Percentiles rank a stretch among this genome's conserved stretches.
These are phyloP conservation scores for Phytophthora europaea DNA, from an alignment of 352 stramenopile genomes.

Conservation along the genomic window DNA sequence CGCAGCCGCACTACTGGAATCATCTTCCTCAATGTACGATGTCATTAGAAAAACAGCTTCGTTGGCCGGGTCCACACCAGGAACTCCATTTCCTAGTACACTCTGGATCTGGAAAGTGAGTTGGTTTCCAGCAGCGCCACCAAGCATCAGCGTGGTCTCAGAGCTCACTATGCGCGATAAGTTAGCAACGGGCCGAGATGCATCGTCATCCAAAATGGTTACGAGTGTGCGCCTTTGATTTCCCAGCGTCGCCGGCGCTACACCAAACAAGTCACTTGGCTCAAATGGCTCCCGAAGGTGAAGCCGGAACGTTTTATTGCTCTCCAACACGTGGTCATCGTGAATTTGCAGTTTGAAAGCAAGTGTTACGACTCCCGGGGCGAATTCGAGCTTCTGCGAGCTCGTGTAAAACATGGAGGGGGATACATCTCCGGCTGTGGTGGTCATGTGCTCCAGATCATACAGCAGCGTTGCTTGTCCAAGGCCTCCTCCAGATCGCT, in stretches of 20 bases:
- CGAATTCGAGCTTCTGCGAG: constrained; percentile 83
- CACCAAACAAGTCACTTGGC: constrained; percentile 25
- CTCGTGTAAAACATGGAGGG: constrained; percentile 91
- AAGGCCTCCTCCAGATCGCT: constrained; percentile 88
- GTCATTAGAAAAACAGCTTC: constrained; percentile 32
- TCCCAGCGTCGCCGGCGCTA: constrained; percentile 49
- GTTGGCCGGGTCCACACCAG: constrained; percentile 21
- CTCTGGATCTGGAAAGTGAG: constrained; percentile 69
- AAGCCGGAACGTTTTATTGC: constrained; percentile 77
- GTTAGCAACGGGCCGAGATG: constrained; percentile 43
- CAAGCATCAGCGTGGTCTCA: constrained; percentile 37
- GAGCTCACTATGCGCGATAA: constrained; percentile 47
- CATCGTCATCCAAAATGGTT: constrained; percentile 81
- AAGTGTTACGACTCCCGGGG: constrained; percentile 80
- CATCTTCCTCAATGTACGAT: constrained; percentile 38
- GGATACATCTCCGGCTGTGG: constrained; percentile 79
- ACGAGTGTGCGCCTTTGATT: constrained; percentile 74
- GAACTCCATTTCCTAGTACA: constrained; percentile 52
- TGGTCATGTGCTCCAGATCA: constrained; percentile 86
- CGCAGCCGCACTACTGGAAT: constrained; percentile 16
- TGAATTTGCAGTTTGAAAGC: constrained; percentile 94
- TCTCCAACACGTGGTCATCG: constrained; percentile 86
- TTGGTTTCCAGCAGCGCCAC: constrained; percentile 50
- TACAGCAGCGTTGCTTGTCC: constrained; percentile 83
- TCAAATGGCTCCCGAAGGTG: constrained; percentile 48